These are phyloP conservation scores for Rhodosporidiobolus odoratus DNA, from an alignment of 768 basidiomycete genomes.

Conservation along the genomic window DNA sequence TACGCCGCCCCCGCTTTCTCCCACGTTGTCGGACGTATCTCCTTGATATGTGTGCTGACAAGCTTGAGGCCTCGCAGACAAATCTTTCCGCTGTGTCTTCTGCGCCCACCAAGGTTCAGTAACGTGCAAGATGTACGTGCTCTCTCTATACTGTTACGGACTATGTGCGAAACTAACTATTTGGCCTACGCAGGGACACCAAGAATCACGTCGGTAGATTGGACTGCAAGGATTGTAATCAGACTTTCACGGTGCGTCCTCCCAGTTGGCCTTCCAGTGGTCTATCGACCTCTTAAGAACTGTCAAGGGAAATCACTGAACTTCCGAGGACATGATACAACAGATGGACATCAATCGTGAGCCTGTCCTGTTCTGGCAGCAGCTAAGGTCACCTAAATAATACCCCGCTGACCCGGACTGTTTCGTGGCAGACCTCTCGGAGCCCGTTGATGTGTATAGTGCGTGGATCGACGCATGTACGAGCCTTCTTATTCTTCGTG, in stretches of 20 bases:
- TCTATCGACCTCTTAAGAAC: too few species aligned
- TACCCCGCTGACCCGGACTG: too few species aligned
- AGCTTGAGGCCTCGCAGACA: conserved; percentile 20
- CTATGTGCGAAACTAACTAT: neutral
- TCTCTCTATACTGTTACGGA: too few species aligned
- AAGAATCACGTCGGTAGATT: conserved; percentile 29
- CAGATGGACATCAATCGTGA: conserved; percentile 24
- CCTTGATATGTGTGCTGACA: too few species aligned
- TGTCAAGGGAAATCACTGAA: too few species aligned
- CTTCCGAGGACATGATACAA: neutral
- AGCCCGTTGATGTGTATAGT: conserved; percentile 41
- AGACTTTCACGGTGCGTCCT: conserved; percentile 29
- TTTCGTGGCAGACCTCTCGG: conserved; percentile 39
- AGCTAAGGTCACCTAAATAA: neutral
- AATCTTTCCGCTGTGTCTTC: conserved; percentile 39
- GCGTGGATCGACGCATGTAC: conserved; percentile 41
- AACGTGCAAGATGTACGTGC: conserved; percentile 38
- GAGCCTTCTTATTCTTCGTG: neutral
- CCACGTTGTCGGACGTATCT: neutral
- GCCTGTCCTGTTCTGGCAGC: neutral
- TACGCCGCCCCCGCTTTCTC: neutral
- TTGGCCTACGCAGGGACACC: conserved; percentile 23
- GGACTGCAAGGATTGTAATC: conserved; percentile 41
- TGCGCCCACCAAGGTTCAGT: conserved; percentile 40
- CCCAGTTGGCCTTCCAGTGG: too few species aligned